phyloP scores from a whole-genome alignment of 2,329 filamentous ascomycete species.

The Trichoderma afroharzianum region DNA sequence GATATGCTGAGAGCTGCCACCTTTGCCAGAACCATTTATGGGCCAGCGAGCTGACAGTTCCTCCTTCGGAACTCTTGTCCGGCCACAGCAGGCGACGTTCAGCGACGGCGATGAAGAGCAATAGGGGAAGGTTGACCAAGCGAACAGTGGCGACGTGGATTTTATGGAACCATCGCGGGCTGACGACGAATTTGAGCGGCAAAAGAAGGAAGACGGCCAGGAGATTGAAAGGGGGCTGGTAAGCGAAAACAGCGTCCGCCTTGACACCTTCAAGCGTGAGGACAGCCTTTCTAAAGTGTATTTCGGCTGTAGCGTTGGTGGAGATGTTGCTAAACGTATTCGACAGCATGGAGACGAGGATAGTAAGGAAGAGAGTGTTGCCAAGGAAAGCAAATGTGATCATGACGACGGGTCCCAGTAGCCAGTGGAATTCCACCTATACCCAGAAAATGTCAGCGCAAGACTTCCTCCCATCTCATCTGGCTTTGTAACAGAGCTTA shows the following conservation, averaged over 20 bases:
- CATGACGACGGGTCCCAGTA: slow-evolving; percentile 78
- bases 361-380: slow-evolving; percentile 85
- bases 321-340: slow-evolving; percentile 81
- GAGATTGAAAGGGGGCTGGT: slow-evolving; percentile 80
- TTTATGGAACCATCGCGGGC: slow-evolving; percentile 86
- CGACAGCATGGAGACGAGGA: slow-evolving; percentile 80
- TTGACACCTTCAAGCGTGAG: slow-evolving; percentile 84
- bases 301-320: slow-evolving; percentile 73
- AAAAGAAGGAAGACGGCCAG: slow-evolving; percentile 70
- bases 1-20: slow-evolving; percentile 66
- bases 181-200: slow-evolving; percentile 72
- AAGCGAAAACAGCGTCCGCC: slow-evolving; percentile 77
- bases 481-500: slow-evolving; percentile 26
- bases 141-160: slow-evolving; percentile 77
- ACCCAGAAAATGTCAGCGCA: background rate
- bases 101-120: slow-evolving; percentile 66
- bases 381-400: slow-evolving; percentile 80
- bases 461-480: background rate
- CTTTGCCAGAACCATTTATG: slow-evolving; percentile 60
- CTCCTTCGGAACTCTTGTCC: slow-evolving; percentile 20
- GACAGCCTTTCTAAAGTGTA: slow-evolving; percentile 77
- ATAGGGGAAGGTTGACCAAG: slow-evolving; percentile 68
- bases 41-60: slow-evolving; percentile 23
- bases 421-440: slow-evolving; percentile 67
- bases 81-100: slow-evolving; percentile 69